Conservation (phyloP, 192 early-diverging fungal species). For the Coemansia sp. region DNA sequence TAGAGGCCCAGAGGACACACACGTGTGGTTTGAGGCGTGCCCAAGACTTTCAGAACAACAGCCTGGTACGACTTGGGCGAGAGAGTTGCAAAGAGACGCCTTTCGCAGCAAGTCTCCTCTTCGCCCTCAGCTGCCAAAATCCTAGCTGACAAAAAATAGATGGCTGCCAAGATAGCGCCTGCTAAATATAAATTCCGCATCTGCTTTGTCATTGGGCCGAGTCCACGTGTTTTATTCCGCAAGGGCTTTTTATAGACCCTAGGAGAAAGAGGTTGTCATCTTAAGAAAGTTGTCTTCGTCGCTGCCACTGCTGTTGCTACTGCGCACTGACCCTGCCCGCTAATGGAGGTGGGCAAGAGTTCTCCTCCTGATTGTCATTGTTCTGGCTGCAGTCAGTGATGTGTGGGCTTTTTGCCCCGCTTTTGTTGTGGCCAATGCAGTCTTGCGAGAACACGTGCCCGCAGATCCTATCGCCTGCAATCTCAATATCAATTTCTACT, state of each 20-base stretch:
- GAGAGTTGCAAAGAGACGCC: neutral
- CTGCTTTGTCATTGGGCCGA: conserved; percentile 3
- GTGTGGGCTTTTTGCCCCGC: neutral
- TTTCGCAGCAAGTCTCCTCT: neutral
- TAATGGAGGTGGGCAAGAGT: conserved; percentile 1
- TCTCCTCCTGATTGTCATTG: neutral
- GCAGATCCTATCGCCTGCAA: neutral
- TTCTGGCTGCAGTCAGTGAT: neutral
- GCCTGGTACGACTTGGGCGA: neutral
- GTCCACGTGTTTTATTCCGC: neutral
- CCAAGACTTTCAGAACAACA: neutral
- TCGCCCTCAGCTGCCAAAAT: neutral
- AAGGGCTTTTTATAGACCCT: neutral
- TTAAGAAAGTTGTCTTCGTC: neutral
- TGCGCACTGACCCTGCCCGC: conserved; percentile 6
- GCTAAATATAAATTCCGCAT: neutral
- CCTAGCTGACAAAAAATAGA: neutral
- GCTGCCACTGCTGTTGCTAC: neutral
- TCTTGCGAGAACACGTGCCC: conserved; percentile 4
- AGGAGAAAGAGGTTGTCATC: neutral
- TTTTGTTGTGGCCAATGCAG: neutral
- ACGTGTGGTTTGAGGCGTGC: neutral
- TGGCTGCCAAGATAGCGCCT: neutral
- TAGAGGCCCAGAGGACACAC: neutral
- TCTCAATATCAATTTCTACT: no score